Evolutionary conservation across 2,329 filamentous ascomycete species (phyloP).

Genomic region (Pezicula rhizophila): DNA sequence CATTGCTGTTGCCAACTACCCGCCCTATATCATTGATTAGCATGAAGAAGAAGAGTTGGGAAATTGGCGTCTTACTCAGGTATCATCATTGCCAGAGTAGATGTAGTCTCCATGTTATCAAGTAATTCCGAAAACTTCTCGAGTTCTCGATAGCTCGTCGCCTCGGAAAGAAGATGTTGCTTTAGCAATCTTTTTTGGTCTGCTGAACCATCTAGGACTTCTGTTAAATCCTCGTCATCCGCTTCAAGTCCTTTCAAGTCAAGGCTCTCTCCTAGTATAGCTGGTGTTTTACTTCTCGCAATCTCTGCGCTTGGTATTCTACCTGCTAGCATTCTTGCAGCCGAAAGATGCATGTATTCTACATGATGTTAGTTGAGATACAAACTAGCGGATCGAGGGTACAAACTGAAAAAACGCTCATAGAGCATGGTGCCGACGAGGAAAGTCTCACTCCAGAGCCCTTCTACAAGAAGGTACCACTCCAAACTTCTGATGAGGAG

Average conservation of each 20-base stretch:
- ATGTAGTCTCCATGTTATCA: slow-evolving; percentile 62
- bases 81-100: slow-evolving; percentile 13
- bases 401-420: slow-evolving; percentile 77
- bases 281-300: slow-evolving; percentile 26
- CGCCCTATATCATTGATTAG: neutral
- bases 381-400: neutral
- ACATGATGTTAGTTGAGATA: slow-evolving; percentile 5
- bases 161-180: slow-evolving; percentile 40
- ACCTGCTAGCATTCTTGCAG: slow-evolving; percentile 46
- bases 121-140: slow-evolving; percentile 61
- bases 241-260: slow-evolving; percentile 26
- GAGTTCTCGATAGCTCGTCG: slow-evolving; percentile 60
- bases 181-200: slow-evolving; percentile 26
- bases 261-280: slow-evolving; percentile 32
- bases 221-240: slow-evolving; percentile 23
- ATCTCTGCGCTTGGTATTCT: slow-evolving; percentile 43
- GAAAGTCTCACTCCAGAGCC: slow-evolving; percentile 67
- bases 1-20: slow-evolving; percentile 38
- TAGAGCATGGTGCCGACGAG: slow-evolving; percentile 66
- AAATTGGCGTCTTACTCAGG: slow-evolving; percentile 15
- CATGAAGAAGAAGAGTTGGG: neutral
- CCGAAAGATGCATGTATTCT: slow-evolving; percentile 41
- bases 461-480: slow-evolving; percentile 74
- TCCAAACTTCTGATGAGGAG: slow-evolving; percentile 72
- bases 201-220: slow-evolving; percentile 29